Evolutionary conservation across 768 basidiomycete species (phyloP), one percentile per base, ranked within the genome.

Genomic region (Kwoniella botswanensis): DNA sequence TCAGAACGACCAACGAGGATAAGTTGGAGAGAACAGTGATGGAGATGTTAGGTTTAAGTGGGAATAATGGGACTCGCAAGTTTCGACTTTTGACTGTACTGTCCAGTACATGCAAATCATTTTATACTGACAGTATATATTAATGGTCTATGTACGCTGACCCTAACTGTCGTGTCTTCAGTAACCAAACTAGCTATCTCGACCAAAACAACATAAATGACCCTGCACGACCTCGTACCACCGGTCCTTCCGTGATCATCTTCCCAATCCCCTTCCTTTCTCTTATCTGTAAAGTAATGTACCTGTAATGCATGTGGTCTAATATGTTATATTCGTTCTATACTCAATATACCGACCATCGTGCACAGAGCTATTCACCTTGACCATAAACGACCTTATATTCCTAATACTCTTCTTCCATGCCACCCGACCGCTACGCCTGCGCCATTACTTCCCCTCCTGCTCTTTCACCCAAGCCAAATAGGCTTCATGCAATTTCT

Each of bases 401-500:
- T 4, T 35, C 35, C 35, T 35, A 35, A 50, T 11, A 18, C 46
- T 18, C 46, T 50, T 50, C 46, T 50, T 18, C 18, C 46, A 13
- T 1, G 46, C 17, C 46, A 50, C 12, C 2, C 12, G 46, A 50
- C 46, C 46, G 4, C 35, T 35, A 35, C 35, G 35, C 35, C 35
- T 35, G 35, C 35, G 35, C 35, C 13, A 41, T 42, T 59, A 61
- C 67, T 61, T 52, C 3, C 63, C 57, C 29, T 67, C 41, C 44
- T 66, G 26, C 44, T 73, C 74, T 60, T 75, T 69, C 67, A 73
- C 46, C 81, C 76, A 83, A 18, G 64, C 79, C 64, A 73, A 82
- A 85, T 88, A 95, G 70, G 93, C 92, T 53, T 90, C 89, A 82
- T 97, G 93, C 56, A 90, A 79, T 84, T 91, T 94, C 78, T 87